Base-by-base conservation (phyloP, 768 basidiomycete species). In the Leccinum aurantiacum region DNA sequence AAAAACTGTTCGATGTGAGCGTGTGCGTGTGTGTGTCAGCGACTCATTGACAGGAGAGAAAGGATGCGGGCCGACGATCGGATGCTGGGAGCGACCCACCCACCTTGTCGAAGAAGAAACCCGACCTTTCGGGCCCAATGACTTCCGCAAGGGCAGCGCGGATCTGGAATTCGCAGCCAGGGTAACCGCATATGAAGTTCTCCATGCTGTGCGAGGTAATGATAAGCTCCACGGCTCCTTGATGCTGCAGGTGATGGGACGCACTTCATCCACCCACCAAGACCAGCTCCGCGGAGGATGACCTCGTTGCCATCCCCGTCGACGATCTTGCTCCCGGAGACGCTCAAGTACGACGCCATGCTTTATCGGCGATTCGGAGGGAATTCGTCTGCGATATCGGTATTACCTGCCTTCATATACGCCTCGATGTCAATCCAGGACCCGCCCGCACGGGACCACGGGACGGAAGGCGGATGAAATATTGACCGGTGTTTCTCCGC, bases 241-340 rank as follows among this genome's bases (percentile, higher is more conserved):
- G 25, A 69, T 62, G 51, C 10, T 33, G 51, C 13, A 61, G 65
- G 38, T 15, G 17, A 27, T 49, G 41, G 50, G 56, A 81, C 89
- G 72, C 67, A 91, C 90, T 87, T 90, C 87, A 92, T 88, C 89
- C 90, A 91, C 69, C 90, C 89, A 62, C 89, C 90, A 22, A 91
- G 76, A n/a, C 89, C 88, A 56, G 89, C 89, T 22, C 90, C 90
- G 49, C 85, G 77, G 56, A 89, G 78, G 59, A 87, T 77, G 60
- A 88, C 76, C 63, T 85, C 80, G 19, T 84, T 77, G 41, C 80
- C 84, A 38, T 82, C 70, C 54, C 78, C 79, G 66, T 88, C 80
- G 60, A 87, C 80, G 65, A 90, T 75, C 62, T 82, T 84, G 15
- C 82, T 84, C 46, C 86, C 87, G 59, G 78, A 76, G 14, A 87